Base-by-base conservation (phyloP, 1,284 basidiomycete species). In the Bjerkandera adusta region DNA sequence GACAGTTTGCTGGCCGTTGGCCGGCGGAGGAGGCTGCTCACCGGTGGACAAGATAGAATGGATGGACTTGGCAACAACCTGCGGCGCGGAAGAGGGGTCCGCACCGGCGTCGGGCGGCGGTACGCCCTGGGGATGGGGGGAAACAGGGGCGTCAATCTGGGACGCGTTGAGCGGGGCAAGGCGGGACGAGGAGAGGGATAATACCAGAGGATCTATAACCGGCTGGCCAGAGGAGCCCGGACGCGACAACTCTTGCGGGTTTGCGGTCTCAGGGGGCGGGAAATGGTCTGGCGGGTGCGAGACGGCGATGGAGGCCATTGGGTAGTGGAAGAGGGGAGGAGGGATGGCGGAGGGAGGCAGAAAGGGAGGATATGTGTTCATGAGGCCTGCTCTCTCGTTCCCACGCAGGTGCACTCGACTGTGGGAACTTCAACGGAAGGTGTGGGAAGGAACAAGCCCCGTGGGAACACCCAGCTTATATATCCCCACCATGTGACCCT, bases 41-140 rank as follows among this genome's bases (percentile, higher is more conserved):
- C 70, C 72, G 11, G 76, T 69, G 15, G 75, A 73, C 47, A 83
- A 67, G 53, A 84, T 77, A 34, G 83, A 80, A 53, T 86, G 82
- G 26, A 85, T 71, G 33, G 85, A 83, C 36, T 56, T 50, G 10
- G n/a, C n/a, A n/a, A 51, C 52, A 16, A 57, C 48, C 68, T 76
- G 70, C 70, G 74, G 50, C 72, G 78, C 60, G 75, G 77, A 40
- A 75, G 62, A 27, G 53, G 49, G 20, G 52, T 53, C 7, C 45
- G 37, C 49, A 56, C 52, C 24, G 43, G 48, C 4, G 56, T 40
- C 45, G 43, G 43, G 20, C 22, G 40, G 20, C 33, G 32, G 49
- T 20, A 32, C 6, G 21, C 39, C 45, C 13, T 36, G 41, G 21
- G n/a, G 15, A 24, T 36, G 38, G 12, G 44, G 25, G 4, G 48